phyloP scores from a whole-genome alignment of 768 basidiomycete species.

The Aureoboletus auriporus region DNA sequence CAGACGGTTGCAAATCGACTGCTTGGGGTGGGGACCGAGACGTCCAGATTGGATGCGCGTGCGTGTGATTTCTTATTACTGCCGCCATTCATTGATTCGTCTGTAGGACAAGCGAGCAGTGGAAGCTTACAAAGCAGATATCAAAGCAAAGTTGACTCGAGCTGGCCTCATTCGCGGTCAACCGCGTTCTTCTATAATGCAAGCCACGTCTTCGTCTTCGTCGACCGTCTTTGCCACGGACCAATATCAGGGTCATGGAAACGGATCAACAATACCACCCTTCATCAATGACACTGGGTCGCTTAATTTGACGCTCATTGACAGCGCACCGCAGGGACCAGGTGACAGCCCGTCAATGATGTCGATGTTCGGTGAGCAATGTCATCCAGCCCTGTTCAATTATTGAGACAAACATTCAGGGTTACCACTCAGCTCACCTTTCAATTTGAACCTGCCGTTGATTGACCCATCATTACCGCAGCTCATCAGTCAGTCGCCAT shows the following conservation, averaged over 20 bases:
- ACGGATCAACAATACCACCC: constrained; percentile 17
- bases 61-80: constrained; percentile 22
- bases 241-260: constrained; percentile 22
- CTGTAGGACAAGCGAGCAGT: constrained; percentile 77
- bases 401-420: constrained; percentile 17
- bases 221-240: constrained; percentile 33
- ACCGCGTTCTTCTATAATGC: constrained; percentile 56
- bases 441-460: constrained; percentile 23
- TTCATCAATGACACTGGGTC: constrained; percentile 21
- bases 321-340: constrained; percentile 13
- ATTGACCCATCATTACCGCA: constrained; percentile 28
- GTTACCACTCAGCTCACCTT: constrained; percentile 29
- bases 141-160: constrained; percentile 75
- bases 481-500: constrained; percentile 28
- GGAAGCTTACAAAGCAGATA: constrained; percentile 77
- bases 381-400: not conserved
- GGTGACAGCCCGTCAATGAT: constrained; percentile 25
- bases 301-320: constrained; percentile 18
- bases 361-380: constrained; percentile 27
- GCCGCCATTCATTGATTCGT: constrained; percentile 11
- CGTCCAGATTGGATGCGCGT: constrained; percentile 91
- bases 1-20: constrained; percentile 73
- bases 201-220: constrained; percentile 31
- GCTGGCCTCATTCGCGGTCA: constrained; percentile 81
- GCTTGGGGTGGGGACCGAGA: constrained; percentile 80